Evolutionary conservation across 352 stramenopile species (phyloP), one percentile per base, ranked within the genome.

Genomic region (Phytophthora meadii): DNA sequence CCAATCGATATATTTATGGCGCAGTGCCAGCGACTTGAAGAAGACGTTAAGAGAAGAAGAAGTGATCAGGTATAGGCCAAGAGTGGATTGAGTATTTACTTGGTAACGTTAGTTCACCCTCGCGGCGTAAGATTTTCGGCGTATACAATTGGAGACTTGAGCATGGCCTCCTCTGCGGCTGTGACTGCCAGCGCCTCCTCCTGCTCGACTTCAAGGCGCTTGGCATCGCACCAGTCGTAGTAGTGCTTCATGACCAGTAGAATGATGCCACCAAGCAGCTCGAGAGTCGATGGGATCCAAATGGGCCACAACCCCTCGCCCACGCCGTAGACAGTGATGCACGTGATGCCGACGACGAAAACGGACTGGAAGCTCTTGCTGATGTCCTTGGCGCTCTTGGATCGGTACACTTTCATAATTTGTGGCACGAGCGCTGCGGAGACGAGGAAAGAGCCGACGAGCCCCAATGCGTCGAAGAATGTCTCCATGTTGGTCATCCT

Each of bases 391-490:
- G 68, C 80, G 27, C 68, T 90, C 53, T 87, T 85, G 45, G 77
- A 84, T 36, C 65, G 59, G 47, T 84, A 85, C 30, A 88, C 80
- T 49, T 90, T 85, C 37, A 74, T 6, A 32, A 91, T 85, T 63
- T 89, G 80, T 28, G 82, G 82, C n/a, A 88, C 68, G 28, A 89
- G 77, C 37, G 76, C 71, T 14, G 70, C 63, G 12, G 78, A 85
- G 47, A 89, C 82, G 56, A 89, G 70, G 67, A 89, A 88, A 25
- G 78, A 89, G 32, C 78, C 80, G 10, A 79, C 55, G 50, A 91
- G 74, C 12, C 82, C 82, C 41, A 89, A 59, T 39, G 83, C 69
- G 60, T 87, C 74, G 64, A 65, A 87, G 22, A 73, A 68, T 25
- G 70, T 72, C 41, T 71, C 52, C 55, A 68, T 70, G 24, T 61